Base-by-base conservation (phyloP, 2,329 filamentous ascomycete species). In the Elsinoe necatrix region DNA sequence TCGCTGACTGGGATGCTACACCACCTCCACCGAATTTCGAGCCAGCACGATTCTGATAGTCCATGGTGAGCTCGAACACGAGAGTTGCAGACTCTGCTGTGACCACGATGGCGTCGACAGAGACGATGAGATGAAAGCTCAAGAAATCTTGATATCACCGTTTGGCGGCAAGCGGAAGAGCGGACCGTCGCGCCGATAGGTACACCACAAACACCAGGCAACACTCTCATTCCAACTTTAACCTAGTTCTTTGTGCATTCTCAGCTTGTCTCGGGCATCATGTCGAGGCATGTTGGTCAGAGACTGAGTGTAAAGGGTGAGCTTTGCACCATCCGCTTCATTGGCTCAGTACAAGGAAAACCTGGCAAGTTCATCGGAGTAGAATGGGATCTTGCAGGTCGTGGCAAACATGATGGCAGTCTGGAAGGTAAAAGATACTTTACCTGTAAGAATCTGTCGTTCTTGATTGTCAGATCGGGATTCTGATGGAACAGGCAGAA, bases 1-100 rank as follows among this genome's bases (percentile, higher is more conserved):
- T 95, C 58, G 90, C 89, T 66, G 86, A 91, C 68, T 89, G 84
- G 4, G 91, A 96, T 71, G 93, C 93, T 65, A 97, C 91, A 72
- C 93, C 93, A 67, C 93, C 93, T 69, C 93, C 93, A 70, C 93
- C 93, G 72, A 97, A 97, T 73, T 97, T 97, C 72, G 90, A 95
- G 68, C 93, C 93, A 61, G 89, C 91, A 66, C 92, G 89, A 72
- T 97, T 96, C 78, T 96, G 76, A 59, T 77, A 79, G 69, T 79
- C 76, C 76, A 79, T 79, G 52, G 3, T 62, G 37, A 42, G 43
- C 23, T 41, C 21, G 31, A 23, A 21, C 18, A 9, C n/a, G 47
- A 1, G 29, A 51, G 9, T 29, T 29, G 27, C 9, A 29, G 27
- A 4, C 4, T 29, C 9, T 29, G 27, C 27, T 29, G 27, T 29